Base-by-base conservation (phyloP, 768 basidiomycete genomes). In the Tylopilus balloui region DNA sequence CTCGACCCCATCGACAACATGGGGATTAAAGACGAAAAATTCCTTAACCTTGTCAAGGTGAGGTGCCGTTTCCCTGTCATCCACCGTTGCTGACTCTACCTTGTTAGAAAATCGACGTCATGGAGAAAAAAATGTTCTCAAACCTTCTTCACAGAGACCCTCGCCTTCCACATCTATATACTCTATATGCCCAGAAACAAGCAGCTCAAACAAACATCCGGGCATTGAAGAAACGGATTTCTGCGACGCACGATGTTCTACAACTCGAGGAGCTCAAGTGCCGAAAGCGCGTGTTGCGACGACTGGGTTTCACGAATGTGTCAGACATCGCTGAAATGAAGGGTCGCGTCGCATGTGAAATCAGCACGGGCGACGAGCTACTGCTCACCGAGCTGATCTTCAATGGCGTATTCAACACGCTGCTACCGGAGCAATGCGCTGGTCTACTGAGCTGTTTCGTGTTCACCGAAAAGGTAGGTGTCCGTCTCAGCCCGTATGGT, bases 291-390 rank as follows among this genome's bases (percentile, higher is more conserved):
- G 94, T 96, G 0, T 77, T 98, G 23, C 80, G 96, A 29, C 80
- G 96, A 28, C 72, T 99, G 6, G 94, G 87, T 0, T 98, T 98
- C 74, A 94, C 92, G 3, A 86, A 79, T 13, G 66, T 83, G 10
- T 79, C 85, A 1, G 95, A 98, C 67, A 96, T 98, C 50, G 92
- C 98, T 19, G 96, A 98, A 64, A 84, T 93, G 79, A 99, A 99
- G 72, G 96, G 96, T 1, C 78, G 96, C 32, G 95, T 99, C 1
- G 96, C 96, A 15, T 99, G 96, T 65, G 96, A 99, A 70, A 98
- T 99, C 69, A 92, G 89, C 64, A 86, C 93, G 2, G 96, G 96
- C 7, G 96, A 99, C 62, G 96, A 99, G 70, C 71, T 99, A 44
- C 75, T 99, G 28, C 76, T 99, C 53, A 99, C 96, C 1, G 96